Percentiles rank a stretch among this genome's conserved stretches.
phyloP scores from a whole-genome alignment of 345 rosid species.

The Salix brachista region DNA sequence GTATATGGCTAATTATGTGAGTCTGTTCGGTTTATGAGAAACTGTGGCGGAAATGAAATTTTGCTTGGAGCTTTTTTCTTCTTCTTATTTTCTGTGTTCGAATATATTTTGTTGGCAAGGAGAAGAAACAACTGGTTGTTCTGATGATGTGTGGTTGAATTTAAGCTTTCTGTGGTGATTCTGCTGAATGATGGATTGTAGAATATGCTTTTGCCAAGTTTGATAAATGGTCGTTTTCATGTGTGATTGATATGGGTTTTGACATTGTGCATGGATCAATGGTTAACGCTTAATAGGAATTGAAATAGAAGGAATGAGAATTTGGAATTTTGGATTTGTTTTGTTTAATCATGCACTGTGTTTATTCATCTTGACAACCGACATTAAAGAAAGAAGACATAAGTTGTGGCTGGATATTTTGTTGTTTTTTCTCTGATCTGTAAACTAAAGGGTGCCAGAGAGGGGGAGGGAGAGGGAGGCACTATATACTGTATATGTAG shows the following conservation, averaged over 20 bases:
- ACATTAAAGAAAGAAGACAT: not conserved
- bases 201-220: not conserved
- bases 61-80: not conserved
- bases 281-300: not conserved
- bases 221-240: not conserved
- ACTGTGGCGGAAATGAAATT: not conserved
- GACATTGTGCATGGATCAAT: not conserved
- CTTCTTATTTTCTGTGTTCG: not conserved
- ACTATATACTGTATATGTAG: not conserved
- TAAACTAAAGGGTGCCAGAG: not conserved
- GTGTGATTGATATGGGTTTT: not conserved
- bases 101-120: not conserved
- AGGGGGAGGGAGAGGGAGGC: not conserved
- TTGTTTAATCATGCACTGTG: constrained; percentile 3
- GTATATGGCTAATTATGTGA: not conserved
- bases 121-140: not conserved
- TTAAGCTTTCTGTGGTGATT: constrained; percentile 1
- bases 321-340: not conserved
- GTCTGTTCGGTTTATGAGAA: not conserved
- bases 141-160: not conserved
- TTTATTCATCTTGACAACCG: not conserved
- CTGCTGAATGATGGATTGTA: constrained; percentile 5
- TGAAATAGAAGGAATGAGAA: not conserved
- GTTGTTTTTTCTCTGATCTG: not conserved
- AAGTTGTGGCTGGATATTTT: not conserved